Base-by-base conservation (phyloP, 106 monocot genomes). In the Dendrobium chrysotoxum region DNA sequence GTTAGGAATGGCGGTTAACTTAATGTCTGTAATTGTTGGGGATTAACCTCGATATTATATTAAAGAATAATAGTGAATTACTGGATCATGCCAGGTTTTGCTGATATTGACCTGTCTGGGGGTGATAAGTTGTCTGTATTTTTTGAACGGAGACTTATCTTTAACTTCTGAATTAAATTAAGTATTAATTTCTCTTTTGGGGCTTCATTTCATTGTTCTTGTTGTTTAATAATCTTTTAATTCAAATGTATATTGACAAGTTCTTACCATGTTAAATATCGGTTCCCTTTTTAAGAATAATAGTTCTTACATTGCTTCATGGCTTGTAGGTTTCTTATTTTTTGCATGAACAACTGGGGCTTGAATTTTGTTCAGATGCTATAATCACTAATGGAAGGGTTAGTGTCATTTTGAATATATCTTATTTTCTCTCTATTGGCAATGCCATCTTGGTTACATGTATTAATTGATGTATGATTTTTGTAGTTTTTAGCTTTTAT, bases 331-430 rank as follows among this genome's bases (percentile, higher is more conserved):
- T 95, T 12, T 78, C 86, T 54, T 28, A 81, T 23, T 88, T 95
- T 79, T 53, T 98, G 64, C 68, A 78, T 80, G 77, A 75, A 40
- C 83, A 91, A 68, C 70, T 94, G 68, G 89, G 89, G 4, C 82
- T 89, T 84, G 89, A 83, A 53, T 78, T 83, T 86, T 88, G 89
- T 42, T 64, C 72, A 64, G 89, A 86, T 88, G 89, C 95, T 83
- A 88, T 98, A 25, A 88, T 98, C 78, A 92, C 95, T 40, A 98
- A 98, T 88, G 98, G 98, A 83, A 89, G 95, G 87, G 98, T 98
- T 79, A 83, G 94, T 80, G 81, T 31, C 80, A 76, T 74, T 4
- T 6, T 73, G 5, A 40, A 53, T 75, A 2, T 70, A 0, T 70
- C 28, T 23, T 35, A 30, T 12, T 10, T 13, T 1, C 2, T 70